Conservation (phyloP, 2,329 filamentous ascomycete species). For the Ophioceras dolichostomum region DNA sequence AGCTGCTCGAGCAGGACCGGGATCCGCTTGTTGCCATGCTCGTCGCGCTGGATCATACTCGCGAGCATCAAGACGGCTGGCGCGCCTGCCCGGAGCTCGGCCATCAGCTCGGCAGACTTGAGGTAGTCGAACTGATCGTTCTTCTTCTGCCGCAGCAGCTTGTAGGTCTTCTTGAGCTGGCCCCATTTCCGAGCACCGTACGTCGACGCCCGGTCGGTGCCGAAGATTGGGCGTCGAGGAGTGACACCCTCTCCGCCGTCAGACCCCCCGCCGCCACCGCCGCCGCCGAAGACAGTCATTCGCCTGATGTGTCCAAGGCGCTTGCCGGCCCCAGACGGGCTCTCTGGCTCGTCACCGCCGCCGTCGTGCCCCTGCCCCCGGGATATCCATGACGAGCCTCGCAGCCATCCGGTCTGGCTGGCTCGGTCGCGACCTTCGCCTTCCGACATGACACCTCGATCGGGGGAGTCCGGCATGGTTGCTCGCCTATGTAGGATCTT, state of each 20-base stretch:
- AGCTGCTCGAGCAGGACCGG: slow-evolving; percentile 92
- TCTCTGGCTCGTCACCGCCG: slow-evolving; percentile 40
- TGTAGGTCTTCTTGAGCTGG: slow-evolving; percentile 82
- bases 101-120: slow-evolving; percentile 94
- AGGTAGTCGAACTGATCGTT: slow-evolving; percentile 84
- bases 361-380: slow-evolving; percentile 32
- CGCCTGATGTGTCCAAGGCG: slow-evolving; percentile 53
- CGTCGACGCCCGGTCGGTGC: slow-evolving; percentile 56
- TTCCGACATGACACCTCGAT: slow-evolving; percentile 58
- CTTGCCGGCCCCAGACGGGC: slow-evolving; percentile 30
- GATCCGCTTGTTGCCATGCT: slow-evolving; percentile 89
- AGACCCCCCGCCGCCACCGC: slow-evolving; percentile 48
- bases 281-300: slow-evolving; percentile 49
- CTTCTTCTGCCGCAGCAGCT: slow-evolving; percentile 66
- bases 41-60: slow-evolving; percentile 95
- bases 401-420: slow-evolving; percentile 41
- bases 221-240: slow-evolving; percentile 44
- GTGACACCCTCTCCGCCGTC: slow-evolving; percentile 46
- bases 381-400: slow-evolving; percentile 45
- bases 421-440: slow-evolving; percentile 58
- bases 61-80: slow-evolving; percentile 90
- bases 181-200: slow-evolving; percentile 79
- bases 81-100: slow-evolving; percentile 82
- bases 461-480: slow-evolving; percentile 49
- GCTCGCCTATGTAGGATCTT: slow-evolving; percentile 49